Base-by-base conservation (phyloP, 768 basidiomycete genomes). In the Mycena rebaudengoi region DNA sequence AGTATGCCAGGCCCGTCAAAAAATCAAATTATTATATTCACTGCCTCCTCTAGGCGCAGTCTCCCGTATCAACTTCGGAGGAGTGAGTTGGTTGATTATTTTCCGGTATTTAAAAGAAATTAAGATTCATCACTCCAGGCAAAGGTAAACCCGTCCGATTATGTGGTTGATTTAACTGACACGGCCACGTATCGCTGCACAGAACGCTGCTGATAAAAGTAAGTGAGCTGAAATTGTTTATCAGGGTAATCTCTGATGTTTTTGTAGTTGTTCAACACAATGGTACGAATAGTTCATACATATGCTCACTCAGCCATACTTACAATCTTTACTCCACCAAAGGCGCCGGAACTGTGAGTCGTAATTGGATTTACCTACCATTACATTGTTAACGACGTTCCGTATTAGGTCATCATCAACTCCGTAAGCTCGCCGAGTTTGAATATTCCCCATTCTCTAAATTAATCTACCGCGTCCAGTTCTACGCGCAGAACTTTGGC, bases 401-500 rank as follows among this genome's bases (percentile, higher is more conserved):
- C 1, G 40, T 25, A n/a, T 14, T 20, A 53, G 51, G 51, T 53
- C 23, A 73, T 80, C 67, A 74, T 80, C 53, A 80, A 79, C 63
- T 78, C 75, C 3, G 78, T 79, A 58, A 44, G 75, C 14, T 26
- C n/a, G 18, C 20, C 23, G 21, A 5, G 13, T 26, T n/a, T 45
- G 12, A 32, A 25, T 33, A 48, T 26, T 18, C 30, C 18, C 43
- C 18, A 52, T 21, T 23, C 33, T 13, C 12, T 25, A 11, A 11
- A 59, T 18, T 60, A 25, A 29, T 35, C 29, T n/a, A n/a, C n/a
- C n/a, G n/a, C 28, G 6, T 7, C 28, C 35, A 79, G 78, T 80
- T 80, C 76, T 80, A 80, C 50, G 77, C 73, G 11, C 77, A 79
- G 67, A 75, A 79, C 67, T 79, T 79, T 52, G 78, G 78, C 30